A percentile compares a stretch with the other conserved stretches of the same genome.
phyloP scores from a whole-genome alignment of 495 filamentous ascomycete species.

The Entonaema liquescens region DNA sequence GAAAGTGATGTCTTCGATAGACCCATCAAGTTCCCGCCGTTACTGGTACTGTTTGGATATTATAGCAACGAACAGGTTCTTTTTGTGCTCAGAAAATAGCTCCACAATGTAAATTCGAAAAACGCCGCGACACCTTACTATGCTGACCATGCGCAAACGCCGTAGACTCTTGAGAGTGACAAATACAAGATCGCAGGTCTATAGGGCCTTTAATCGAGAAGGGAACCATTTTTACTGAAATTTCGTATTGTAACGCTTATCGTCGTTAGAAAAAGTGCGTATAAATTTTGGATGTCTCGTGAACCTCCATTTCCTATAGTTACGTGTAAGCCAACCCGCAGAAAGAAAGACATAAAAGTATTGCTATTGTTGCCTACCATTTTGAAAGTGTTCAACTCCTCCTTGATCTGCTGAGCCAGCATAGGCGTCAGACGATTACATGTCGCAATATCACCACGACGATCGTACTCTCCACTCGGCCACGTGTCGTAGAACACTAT shows the following conservation, averaged over 20 bases:
- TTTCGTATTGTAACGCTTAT: constrained; percentile 41
- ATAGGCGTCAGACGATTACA: constrained; percentile 98
- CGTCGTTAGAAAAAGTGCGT: constrained; percentile 94
- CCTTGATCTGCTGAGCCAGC: constrained; percentile 98
- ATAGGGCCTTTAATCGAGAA: constrained; percentile 45
- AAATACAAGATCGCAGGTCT: constrained; percentile 54
- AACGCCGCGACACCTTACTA: constrained; percentile 64
- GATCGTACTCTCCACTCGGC: constrained; percentile 94
- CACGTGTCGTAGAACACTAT: constrained; percentile 97
- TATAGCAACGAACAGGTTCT: constrained; percentile 34
- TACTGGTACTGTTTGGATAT: constrained; percentile 31
- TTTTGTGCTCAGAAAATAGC: constrained; percentile 40
- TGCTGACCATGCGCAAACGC: constrained; percentile 54
- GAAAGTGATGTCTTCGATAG: constrained; percentile 8
- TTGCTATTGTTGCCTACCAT: constrained; percentile 72
- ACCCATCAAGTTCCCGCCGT: constrained; percentile 17
- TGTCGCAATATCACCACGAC: constrained; percentile 93
- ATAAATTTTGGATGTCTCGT: constrained; percentile 97
- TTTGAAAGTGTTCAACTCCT: constrained; percentile 99
- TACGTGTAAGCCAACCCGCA: constrained; percentile 45
- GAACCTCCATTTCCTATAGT: constrained; percentile 98
- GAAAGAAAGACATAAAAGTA: too few species aligned
- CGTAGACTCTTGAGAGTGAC: constrained; percentile 45
- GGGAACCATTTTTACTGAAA: constrained; percentile 49
- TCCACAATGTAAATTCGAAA: constrained; percentile 46